Evolutionary conservation across 495 filamentous ascomycete species (phyloP).

Genomic region (Aspergillus cavernicola): DNA sequence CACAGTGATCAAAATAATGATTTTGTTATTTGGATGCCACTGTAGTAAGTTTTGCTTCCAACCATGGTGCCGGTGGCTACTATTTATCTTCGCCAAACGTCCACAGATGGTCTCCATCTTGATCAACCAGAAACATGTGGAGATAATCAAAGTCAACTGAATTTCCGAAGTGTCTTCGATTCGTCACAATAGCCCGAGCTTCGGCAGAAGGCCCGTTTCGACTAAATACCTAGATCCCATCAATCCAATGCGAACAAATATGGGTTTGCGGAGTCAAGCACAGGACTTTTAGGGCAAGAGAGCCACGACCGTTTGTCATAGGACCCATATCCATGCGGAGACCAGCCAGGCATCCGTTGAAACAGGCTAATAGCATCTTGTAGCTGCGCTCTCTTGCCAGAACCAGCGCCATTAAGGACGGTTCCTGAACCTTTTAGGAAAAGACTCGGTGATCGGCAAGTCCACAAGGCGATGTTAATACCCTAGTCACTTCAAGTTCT

Average conservation of each 20-base stretch:
- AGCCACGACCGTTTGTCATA: not conserved
- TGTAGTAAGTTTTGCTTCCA: not conserved
- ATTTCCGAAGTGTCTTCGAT: not conserved
- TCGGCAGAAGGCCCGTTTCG: not conserved
- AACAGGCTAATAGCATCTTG: not conserved
- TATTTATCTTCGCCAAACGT: slow-evolving; percentile 5
- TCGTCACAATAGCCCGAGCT: not conserved
- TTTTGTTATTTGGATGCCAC: not conserved
- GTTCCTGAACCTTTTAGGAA: slow-evolving; percentile 7
- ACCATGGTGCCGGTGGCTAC: not conserved
- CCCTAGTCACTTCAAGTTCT: not conserved
- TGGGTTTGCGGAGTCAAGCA: not conserved
- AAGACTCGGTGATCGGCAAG: slow-evolving; percentile 7
- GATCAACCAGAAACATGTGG: slow-evolving; percentile 6
- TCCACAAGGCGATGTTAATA: not conserved
- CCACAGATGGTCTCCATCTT: not conserved
- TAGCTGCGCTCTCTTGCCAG: not conserved
- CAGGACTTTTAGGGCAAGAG: not conserved
- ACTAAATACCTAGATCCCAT: slow-evolving; percentile 2
- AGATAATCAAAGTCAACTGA: not conserved
- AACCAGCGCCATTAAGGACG: not conserved
- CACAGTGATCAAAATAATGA: not conserved
- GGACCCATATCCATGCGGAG: not conserved
- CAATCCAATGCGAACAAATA: slow-evolving; percentile 2
- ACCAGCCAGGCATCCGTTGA: not conserved